Conservation (phyloP, 805 yeast genomes). For the Zygotorulaspora danielsina region DNA sequence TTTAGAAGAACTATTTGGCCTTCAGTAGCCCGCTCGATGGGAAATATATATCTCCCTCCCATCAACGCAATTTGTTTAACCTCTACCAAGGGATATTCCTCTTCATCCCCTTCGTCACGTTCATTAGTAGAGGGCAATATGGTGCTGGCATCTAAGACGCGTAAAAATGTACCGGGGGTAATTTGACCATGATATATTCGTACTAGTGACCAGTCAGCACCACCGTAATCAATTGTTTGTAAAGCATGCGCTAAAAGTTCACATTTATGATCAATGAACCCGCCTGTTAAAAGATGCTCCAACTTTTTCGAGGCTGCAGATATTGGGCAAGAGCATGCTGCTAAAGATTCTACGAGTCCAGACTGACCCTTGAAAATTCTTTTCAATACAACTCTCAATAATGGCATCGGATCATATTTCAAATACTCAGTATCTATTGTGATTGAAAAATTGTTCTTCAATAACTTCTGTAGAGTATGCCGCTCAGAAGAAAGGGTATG, state of each 20-base stretch:
- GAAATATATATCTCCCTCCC: constrained; percentile 66
- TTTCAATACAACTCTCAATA: constrained; percentile 52
- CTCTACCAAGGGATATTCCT: constrained; percentile 38
- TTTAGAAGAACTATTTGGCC: constrained; percentile 69
- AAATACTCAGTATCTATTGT: constrained; percentile 39
- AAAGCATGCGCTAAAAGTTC: constrained; percentile 46
- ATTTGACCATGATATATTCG: constrained; percentile 62
- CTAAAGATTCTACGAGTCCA: constrained; percentile 49
- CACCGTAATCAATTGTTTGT: constrained; percentile 57
- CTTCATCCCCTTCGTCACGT: constrained; percentile 25
- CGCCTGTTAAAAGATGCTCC: not conserved
- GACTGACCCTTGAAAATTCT: constrained; percentile 49
- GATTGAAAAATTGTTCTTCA: constrained; percentile 49
- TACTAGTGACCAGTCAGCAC: constrained; percentile 50
- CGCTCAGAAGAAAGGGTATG: constrained; percentile 53
- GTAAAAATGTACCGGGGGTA: constrained; percentile 43
- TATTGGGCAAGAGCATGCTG: constrained; percentile 31
- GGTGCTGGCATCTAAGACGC: constrained; percentile 44
- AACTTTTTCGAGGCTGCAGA: constrained; percentile 30
- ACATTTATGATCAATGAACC: constrained; percentile 4
- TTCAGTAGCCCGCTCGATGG: constrained; percentile 48
- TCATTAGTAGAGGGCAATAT: not conserved
- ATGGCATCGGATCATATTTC: constrained; percentile 53
- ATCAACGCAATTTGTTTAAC: constrained; percentile 48
- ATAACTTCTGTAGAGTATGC: constrained; percentile 39